phyloP scores from a whole-genome alignment of 2,329 filamentous ascomycete species.

The Sarocladiaceae sp. region DNA sequence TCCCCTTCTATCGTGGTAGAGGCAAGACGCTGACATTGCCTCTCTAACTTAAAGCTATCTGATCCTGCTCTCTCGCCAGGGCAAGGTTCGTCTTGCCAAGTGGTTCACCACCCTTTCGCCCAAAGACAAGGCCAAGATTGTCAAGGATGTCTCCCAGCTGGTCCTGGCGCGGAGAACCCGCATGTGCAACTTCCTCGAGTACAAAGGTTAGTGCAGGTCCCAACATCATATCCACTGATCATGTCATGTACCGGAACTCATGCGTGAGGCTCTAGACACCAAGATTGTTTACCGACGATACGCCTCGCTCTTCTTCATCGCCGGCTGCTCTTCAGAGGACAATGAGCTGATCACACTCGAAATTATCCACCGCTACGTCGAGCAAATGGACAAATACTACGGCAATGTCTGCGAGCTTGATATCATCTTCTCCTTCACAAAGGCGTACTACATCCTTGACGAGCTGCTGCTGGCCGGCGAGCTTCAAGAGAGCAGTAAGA shows the following conservation, averaged over 20 bases:
- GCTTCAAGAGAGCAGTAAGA: slow-evolving; percentile 98
- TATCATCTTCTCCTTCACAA: slow-evolving; percentile 99
- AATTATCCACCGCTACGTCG: slow-evolving; percentile 97
- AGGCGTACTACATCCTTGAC: slow-evolving; percentile 98
- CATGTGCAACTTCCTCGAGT: slow-evolving; percentile 99
- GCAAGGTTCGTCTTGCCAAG: slow-evolving; percentile 98
- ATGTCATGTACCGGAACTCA: not conserved
- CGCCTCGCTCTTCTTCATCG: slow-evolving; percentile 98
- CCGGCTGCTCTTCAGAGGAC: slow-evolving; percentile 91
- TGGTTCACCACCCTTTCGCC: slow-evolving; percentile 98
- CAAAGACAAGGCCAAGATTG: slow-evolving; percentile 98
- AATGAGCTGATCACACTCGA: slow-evolving; percentile 98
- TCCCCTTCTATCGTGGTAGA: not conserved
- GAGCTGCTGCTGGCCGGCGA: slow-evolving; percentile 92
- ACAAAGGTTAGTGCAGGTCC: slow-evolving; percentile 87
- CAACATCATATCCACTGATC: no score
- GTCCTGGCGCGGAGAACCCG: slow-evolving; percentile 91
- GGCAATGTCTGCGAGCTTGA: slow-evolving; percentile 99
- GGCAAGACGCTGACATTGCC: slow-evolving; percentile 10
- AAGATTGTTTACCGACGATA: slow-evolving; percentile 99
- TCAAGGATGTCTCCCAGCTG: slow-evolving; percentile 98
- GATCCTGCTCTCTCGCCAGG: slow-evolving; percentile 94
- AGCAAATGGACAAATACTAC: slow-evolving; percentile 99
- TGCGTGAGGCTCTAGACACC: slow-evolving; percentile 76
- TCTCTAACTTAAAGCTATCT: slow-evolving; percentile 62